Conservation (phyloP, 305 asterid species). For the Fraxinus sp. region DNA sequence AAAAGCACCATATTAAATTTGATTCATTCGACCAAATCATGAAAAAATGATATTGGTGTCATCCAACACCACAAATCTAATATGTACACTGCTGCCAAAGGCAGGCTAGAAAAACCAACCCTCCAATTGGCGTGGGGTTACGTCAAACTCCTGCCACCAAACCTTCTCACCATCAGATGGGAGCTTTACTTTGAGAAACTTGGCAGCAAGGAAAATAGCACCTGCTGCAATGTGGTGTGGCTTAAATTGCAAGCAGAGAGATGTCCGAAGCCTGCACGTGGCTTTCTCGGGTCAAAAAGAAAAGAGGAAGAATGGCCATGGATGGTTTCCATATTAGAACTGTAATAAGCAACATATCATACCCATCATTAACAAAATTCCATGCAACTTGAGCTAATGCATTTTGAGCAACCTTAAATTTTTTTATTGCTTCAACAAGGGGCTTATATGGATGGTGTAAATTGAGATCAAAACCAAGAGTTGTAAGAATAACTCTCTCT, state of each 20-base stretch:
- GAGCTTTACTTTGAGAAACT: slow-evolving; percentile 29
- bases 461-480: slow-evolving; percentile 89
- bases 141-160: slow-evolving; percentile 70
- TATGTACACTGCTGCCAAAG: slow-evolving; percentile 29
- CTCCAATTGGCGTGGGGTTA: slow-evolving; percentile 99
- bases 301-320: slow-evolving; percentile 56
- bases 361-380: slow-evolving; percentile 99
- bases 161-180: slow-evolving; percentile 26
- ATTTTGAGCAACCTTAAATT: slow-evolving; percentile 92
- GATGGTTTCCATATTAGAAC: slow-evolving; percentile 39
- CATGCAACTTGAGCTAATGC: slow-evolving; percentile 98
- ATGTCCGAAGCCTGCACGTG: slow-evolving; percentile 97
- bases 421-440: slow-evolving; percentile 96
- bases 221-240: slow-evolving; percentile 54
- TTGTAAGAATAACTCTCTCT: slow-evolving; percentile 88
- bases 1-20: slow-evolving; percentile 17
- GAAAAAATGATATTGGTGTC: slow-evolving; percentile 27
- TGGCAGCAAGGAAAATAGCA: slow-evolving; percentile 29
- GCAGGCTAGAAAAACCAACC: slow-evolving; percentile 65
- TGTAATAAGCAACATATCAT: slow-evolving; percentile 39
- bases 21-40: slow-evolving; percentile 13
- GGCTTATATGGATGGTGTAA: slow-evolving; percentile 95
- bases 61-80: slow-evolving; percentile 28
- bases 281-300: slow-evolving; percentile 75
- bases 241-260: slow-evolving; percentile 96